phyloP scores from a whole-genome alignment of 2,329 filamentous ascomycete genomes.

The Chaetomium sp. region DNA sequence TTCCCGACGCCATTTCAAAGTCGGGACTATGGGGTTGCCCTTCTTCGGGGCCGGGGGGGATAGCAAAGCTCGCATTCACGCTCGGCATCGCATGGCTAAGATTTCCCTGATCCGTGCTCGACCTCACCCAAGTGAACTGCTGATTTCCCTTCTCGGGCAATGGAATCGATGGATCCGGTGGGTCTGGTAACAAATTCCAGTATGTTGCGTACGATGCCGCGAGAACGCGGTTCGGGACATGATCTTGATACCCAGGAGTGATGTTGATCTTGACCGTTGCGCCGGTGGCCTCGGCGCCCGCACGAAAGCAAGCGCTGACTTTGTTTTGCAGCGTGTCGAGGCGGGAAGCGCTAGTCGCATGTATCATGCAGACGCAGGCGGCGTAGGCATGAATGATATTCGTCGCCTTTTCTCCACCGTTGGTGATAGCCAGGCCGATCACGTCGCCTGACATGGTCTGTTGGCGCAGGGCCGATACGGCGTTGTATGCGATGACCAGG shows the following conservation, averaged over 20 bases:
- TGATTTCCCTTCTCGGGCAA: not conserved
- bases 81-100: conserved; percentile 16
- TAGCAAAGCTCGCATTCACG: conserved; percentile 20
- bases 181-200: conserved; percentile 8
- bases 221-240: conserved; percentile 18
- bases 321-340: not conserved
- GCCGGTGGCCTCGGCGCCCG: conserved; percentile 11
- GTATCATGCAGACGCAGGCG: conserved; percentile 15
- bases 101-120: conserved; percentile 19
- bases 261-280: conserved; percentile 1
- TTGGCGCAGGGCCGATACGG: conserved; percentile 13
- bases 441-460: conserved; percentile 19
- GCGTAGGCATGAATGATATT: conserved; percentile 13
- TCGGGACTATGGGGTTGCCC: conserved; percentile 18
- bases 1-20: conserved; percentile 17
- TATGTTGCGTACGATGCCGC: conserved; percentile 5
- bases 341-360: not conserved
- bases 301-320: conserved; percentile 14
- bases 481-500: conserved; percentile 11
- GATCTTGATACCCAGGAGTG: conserved; percentile 16
- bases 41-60: not conserved
- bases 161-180: conserved; percentile 1
- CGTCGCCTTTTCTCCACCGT: conserved; percentile 14
- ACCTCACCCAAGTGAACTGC: not conserved
- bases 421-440: conserved; percentile 12